phyloP scores from a whole-genome alignment of 768 basidiomycete species.

The Rhodosporidiobolus sp. region DNA sequence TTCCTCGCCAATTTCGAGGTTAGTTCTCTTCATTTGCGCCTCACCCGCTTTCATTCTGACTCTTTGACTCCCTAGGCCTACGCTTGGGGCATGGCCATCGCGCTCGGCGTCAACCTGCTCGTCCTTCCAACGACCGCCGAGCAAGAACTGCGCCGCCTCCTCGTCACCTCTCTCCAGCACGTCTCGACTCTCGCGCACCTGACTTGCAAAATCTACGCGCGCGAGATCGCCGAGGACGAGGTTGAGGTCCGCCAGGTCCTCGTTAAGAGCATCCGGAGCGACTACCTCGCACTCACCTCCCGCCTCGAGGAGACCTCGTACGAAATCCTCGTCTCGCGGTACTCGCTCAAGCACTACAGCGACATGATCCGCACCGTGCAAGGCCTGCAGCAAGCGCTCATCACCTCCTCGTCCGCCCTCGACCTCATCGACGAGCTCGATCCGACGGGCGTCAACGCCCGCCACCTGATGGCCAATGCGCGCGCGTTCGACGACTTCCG shows the following conservation, averaged over 20 bases:
- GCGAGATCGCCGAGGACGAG: conserved; percentile 28
- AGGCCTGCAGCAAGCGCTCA: conserved; percentile 39
- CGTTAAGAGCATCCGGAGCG: conserved; percentile 31
- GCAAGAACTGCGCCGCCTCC: conserved; percentile 41
- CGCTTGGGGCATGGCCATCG: conserved; percentile 46
- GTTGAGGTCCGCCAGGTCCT: conserved; percentile 35
- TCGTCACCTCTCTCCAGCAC: conserved; percentile 38
- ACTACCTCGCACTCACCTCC: conserved; percentile 29
- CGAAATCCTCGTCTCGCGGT: conserved; percentile 27
- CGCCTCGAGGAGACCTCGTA: conserved; percentile 27
- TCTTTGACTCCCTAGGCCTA: neutral
- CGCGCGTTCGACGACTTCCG: conserved; percentile 60
- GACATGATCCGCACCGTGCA: conserved; percentile 30
- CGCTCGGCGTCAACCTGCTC: conserved; percentile 44
- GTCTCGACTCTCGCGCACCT: conserved; percentile 36
- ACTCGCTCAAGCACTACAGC: conserved; percentile 17
- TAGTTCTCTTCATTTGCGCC: neutral
- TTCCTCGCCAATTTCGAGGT: conserved; percentile 42
- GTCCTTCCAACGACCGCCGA: conserved; percentile 45
- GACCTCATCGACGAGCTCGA: conserved; percentile 38
- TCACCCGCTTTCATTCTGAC: neutral
- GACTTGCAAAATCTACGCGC: conserved; percentile 32
- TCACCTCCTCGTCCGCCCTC: conserved; percentile 29
- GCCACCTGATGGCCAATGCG: conserved; percentile 60
- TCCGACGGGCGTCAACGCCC: conserved; percentile 34